Conservation (phyloP, 2,329 filamentous ascomycete genomes). For the Mollisia scopiformis region DNA sequence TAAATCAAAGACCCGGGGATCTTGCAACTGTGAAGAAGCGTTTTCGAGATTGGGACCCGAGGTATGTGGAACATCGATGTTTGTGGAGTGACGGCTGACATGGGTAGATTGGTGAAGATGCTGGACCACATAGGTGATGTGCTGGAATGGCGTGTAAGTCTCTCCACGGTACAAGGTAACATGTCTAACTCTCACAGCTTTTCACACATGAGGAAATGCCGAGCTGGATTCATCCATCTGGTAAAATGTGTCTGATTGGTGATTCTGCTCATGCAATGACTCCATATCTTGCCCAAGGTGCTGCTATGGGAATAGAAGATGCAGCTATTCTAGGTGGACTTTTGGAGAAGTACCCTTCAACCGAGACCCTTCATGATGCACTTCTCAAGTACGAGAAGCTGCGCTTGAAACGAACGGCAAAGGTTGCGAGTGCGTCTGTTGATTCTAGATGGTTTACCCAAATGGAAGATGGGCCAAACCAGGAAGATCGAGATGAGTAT, state of each 20-base stretch:
- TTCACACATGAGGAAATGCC: constrained; percentile 21
- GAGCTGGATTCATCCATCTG: constrained; percentile 23
- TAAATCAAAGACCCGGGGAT: constrained; percentile 17
- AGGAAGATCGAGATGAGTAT: constrained; percentile 22
- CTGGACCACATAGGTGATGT: constrained; percentile 43
- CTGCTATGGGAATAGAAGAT: constrained; percentile 35
- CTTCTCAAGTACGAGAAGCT: constrained; percentile 17
- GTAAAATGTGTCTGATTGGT: constrained; percentile 42
- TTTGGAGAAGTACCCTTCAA: constrained; percentile 10
- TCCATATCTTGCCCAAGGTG: constrained; percentile 48
- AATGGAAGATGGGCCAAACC: constrained; percentile 19
- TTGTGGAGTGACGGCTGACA: constrained; percentile 40
- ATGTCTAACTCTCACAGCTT: constrained; percentile 9
- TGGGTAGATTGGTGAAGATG: constrained; percentile 43
- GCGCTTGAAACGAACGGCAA: constrained; percentile 18
- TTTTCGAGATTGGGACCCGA: constrained; percentile 40
- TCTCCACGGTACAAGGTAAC: neutral
- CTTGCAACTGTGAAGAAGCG: constrained; percentile 17
- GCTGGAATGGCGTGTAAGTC: constrained; percentile 44
- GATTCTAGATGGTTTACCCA: constrained; percentile 26
- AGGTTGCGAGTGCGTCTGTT: constrained; percentile 22
- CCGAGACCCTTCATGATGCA: constrained; percentile 1
- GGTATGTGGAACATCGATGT: constrained; percentile 45
- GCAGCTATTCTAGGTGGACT: constrained; percentile 21
- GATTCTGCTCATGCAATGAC: constrained; percentile 49